Percentiles rank a stretch among this genome's conserved stretches.
These are phyloP conservation scores for Cryomyces minteri DNA, from an alignment of 495 filamentous ascomycete genomes.

Conservation along the genomic window DNA sequence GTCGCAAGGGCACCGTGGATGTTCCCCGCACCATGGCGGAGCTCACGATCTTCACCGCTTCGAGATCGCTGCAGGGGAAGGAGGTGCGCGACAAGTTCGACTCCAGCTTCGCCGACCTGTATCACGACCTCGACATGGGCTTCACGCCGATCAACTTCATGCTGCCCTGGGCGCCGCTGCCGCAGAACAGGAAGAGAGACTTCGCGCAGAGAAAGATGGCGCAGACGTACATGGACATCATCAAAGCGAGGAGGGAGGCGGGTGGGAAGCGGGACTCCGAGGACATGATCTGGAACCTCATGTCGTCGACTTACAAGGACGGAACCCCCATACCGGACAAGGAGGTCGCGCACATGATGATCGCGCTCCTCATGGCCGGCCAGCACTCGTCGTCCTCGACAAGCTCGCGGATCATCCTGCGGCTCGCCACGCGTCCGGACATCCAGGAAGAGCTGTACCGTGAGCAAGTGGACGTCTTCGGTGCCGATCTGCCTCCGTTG, in stretches of 20 bases:
- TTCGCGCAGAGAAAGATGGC: slow-evolving; percentile 37
- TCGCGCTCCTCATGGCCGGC: slow-evolving; percentile 46
- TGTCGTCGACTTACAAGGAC: slow-evolving; percentile 44
- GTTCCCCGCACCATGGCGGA: slow-evolving; percentile 37
- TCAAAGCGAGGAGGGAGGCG: slow-evolving; percentile 30
- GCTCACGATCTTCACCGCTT: slow-evolving; percentile 48
- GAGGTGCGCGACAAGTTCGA: slow-evolving; percentile 44
- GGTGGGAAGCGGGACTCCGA: slow-evolving; percentile 32
- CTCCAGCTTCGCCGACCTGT: slow-evolving; percentile 41
- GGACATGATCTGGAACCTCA: slow-evolving; percentile 54
- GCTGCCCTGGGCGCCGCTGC: slow-evolving; percentile 42
- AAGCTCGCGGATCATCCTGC: slow-evolving; percentile 40
- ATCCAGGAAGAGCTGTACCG: slow-evolving; percentile 38
- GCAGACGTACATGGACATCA: slow-evolving; percentile 39
- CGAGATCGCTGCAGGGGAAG: slow-evolving; percentile 43
- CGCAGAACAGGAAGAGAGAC: slow-evolving; percentile 42
- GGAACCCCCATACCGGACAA: slow-evolving; percentile 39
- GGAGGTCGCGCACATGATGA: slow-evolving; percentile 52
- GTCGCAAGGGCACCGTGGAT: slow-evolving; percentile 29
- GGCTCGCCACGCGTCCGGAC: slow-evolving; percentile 34
- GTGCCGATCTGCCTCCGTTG: slow-evolving; percentile 29
- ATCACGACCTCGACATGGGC: slow-evolving; percentile 47
- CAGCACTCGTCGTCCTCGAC: slow-evolving; percentile 45
- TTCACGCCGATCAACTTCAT: slow-evolving; percentile 50
- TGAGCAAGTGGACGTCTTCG: slow-evolving; percentile 34